A percentile compares a stretch with the other conserved stretches of the same genome.
Conservation (phyloP, 2,329 filamentous ascomycete species). For the Pestalotiopsis sp. region DNA sequence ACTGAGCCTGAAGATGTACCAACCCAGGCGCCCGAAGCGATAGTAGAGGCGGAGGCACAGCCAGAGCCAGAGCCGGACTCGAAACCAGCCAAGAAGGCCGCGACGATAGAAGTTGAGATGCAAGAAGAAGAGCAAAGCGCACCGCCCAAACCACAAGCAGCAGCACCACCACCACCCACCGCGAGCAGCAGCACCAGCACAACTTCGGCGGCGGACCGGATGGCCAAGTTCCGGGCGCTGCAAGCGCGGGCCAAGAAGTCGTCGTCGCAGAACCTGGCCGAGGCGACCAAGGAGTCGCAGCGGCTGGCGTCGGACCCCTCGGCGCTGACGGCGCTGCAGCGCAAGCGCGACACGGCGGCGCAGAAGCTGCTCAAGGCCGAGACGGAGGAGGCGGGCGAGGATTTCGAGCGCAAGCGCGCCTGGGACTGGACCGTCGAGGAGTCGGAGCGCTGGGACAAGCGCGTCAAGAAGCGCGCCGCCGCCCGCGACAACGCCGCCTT, state of each 20-base stretch:
- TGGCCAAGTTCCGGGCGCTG: constrained; percentile 84
- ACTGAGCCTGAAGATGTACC: constrained; percentile 21
- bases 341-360: constrained; percentile 83
- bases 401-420: constrained; percentile 96
- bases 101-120: neutral
- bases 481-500: constrained; percentile 87
- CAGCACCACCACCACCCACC: constrained; percentile 38
- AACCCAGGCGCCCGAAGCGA: constrained; percentile 9
- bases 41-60: constrained; percentile 19
- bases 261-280: constrained; percentile 76
- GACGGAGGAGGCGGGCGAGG: constrained; percentile 79
- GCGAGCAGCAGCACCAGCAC: constrained; percentile 20
- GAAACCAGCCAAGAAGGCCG: constrained; percentile 16
- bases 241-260: constrained; percentile 78
- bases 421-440: constrained; percentile 99
- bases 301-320: constrained; percentile 77
- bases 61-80: constrained; percentile 20
- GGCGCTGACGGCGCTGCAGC: constrained; percentile 76
- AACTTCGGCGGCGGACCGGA: constrained; percentile 63
- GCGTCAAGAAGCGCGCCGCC: constrained; percentile 81
- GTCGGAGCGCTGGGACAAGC: constrained; percentile 89
- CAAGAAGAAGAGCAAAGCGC: neutral
- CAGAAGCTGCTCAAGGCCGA: constrained; percentile 95
- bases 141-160: neutral
- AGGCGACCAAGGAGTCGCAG: constrained; percentile 81